phyloP scores from a whole-genome alignment of 192 early-diverging fungal genomes.

The Mortierella claussenii region DNA sequence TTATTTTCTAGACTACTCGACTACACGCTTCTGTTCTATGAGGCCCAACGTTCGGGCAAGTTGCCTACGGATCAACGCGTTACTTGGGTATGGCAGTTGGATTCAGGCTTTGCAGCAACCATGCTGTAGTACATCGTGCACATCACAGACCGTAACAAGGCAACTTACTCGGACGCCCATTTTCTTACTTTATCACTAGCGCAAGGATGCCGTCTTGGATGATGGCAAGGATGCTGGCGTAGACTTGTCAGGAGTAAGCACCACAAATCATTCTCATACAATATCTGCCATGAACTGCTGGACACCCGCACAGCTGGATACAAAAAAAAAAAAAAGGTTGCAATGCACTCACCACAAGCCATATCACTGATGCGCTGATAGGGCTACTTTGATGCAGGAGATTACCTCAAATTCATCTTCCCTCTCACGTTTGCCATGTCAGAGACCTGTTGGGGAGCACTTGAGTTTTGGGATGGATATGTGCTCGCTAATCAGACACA shows the following conservation, averaged over 20 bases:
- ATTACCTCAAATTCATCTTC: conserved; percentile 72
- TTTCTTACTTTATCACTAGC: too few species aligned
- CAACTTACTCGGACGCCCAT: too few species aligned
- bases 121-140: too few species aligned
- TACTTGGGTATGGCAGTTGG: conserved; percentile 48
- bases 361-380: neutral
- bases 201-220: conserved; percentile 53
- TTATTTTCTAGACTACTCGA: conserved; percentile 56
- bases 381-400: conserved; percentile 64
- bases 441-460: conserved; percentile 62
- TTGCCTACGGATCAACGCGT: conserved; percentile 62
- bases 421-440: conserved; percentile 63
- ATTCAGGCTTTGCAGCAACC: neutral
- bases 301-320: too few species aligned
- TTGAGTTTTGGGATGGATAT: conserved; percentile 67
- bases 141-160: too few species aligned
- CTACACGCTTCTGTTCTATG: conserved; percentile 63
- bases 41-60: conserved; percentile 65
- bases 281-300: too few species aligned
- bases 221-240: conserved; percentile 56
- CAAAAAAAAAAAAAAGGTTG: neutral
- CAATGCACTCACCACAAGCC: neutral
- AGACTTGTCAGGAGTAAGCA: conserved; percentile 56
- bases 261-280: too few species aligned
- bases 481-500: conserved; percentile 55